Base-by-base conservation (phyloP, 306 rosid species). In the Castanea sativa region DNA sequence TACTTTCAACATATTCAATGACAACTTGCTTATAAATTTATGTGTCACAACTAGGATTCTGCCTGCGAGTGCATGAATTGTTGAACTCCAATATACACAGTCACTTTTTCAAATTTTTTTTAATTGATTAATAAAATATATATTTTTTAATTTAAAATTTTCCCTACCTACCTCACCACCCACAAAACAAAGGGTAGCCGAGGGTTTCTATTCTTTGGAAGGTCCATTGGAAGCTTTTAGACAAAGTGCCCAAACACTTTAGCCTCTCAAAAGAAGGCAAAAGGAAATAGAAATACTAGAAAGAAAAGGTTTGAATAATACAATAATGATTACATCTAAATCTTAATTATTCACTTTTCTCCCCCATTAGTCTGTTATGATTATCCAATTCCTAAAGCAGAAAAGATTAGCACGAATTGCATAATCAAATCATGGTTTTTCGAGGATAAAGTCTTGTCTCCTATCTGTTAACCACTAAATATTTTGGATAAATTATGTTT, bases 151-250 rank as follows among this genome's bases (percentile, higher is more conserved):
- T 64, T 20, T 27, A 51, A 74, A 77, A 49, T 75, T 45, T 67
- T 53, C 43, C 45, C 45, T 56, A 33, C 85, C 83, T 14, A 43
- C 74, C n/a, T 77, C 71, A 57, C 68, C 13, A n/a, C 59, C 84
- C 90, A 75, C 35, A 69, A 86, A 90, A 67, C 80, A 85, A 83
- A 86, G 89, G 89, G 56, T 69, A 55, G 73, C 89, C 89, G 4
- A 25, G 75, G 70, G 77, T 81, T 74, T 78, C 49, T 30, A 57
- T 33, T 52, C 69, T 71, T 67, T 74, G 23, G 68, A 73, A 82
- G 52, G 69, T 7, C 61, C 25, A 52, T 60, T 60, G 60, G 2
- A 72, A 30, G 55, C 82, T 32, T 69, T 75, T 71, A 27, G 71
- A 67, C 25, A 8, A 41, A 83, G 77, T 74, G 81, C 59, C 82